Evolutionary conservation across 371 early-diverging fungal genomes (phyloP), one percentile per base, ranked within the genome.

Genomic region (Mortierella sp.): DNA sequence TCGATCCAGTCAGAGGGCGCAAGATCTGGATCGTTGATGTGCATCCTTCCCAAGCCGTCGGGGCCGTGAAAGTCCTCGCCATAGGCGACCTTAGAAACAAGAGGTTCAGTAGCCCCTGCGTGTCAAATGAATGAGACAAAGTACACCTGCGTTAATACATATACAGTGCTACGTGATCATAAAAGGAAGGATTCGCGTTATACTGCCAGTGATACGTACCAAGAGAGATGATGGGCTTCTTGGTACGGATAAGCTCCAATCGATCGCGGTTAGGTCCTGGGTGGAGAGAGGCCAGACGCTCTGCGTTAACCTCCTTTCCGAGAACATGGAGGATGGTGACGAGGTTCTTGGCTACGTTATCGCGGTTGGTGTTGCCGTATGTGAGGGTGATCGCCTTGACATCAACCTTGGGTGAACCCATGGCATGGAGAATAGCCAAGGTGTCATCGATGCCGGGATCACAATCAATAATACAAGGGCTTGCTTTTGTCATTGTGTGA

Each of bases 401-500:
- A 31, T 84, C 82, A 12, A 88, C 68, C 50, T 83, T 78, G 37
- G 81, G 82, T 0, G 84, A 80, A 21, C 78, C 65, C 57, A 86
- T 70, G 21, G 85, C 80, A 54, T 81, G 62, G 17, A 84, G 64
- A 31, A 86, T 76, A 39, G 86, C 86, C 43, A 88, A 55, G 23
- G 80, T 80, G 75, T 86, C 88, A 41, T 86, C 86, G n/a, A 86
- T 83, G 58, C 83, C 82, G 21, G 78, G 78, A 49, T 76, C 78
- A 41, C 70, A 70, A 55, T 76, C 78, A 34, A 76, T 55, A 41
- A 76, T 75, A 64, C 76, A 75, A 30, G 69, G 60, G 30, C 60
- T 64, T 1, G 62, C 8, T 41, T 60, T 64, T 3, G 52, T 48
- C 55, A 57, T 72, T 8, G 34, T 34, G 50, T 21, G 21, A 9